Evolutionary conservation across 805 yeast genomes (phyloP).

Genomic region (Saccharomyces paradoxus): DNA sequence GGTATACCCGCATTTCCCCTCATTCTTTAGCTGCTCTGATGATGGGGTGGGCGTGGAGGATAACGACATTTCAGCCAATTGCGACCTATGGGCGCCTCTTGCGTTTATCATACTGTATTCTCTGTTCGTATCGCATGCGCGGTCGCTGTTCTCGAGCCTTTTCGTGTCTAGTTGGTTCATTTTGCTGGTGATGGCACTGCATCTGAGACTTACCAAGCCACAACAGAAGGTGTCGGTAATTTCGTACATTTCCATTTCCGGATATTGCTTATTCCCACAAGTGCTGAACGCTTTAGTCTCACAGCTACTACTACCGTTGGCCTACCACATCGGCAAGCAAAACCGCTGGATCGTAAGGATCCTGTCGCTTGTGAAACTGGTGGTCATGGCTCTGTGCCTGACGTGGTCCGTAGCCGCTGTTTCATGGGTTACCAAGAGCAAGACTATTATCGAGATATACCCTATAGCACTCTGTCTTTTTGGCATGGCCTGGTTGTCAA

Average conservation of each 20-base stretch:
- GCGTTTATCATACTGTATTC: conserved; percentile 26
- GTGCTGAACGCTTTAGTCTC: conserved; percentile 22
- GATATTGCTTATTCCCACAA: conserved; percentile 31
- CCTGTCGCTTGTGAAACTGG: conserved; percentile 11
- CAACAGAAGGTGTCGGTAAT: conserved; percentile 20
- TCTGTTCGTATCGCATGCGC: conserved; percentile 26
- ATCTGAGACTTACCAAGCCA: conserved; percentile 23
- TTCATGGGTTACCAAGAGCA: conserved; percentile 19
- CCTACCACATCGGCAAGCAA: conserved; percentile 9
- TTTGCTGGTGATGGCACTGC: conserved; percentile 24
- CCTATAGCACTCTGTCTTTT: conserved; percentile 23
- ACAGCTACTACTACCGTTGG: conserved; percentile 22
- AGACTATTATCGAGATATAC: conserved; percentile 18
- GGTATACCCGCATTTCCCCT: conserved; percentile 28
- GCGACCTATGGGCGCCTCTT: conserved; percentile 33
- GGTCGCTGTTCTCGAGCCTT: conserved; percentile 25
- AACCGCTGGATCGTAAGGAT: conserved; percentile 13
- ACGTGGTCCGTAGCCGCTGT: conserved; percentile 24
- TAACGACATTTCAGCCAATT: conserved; percentile 11
- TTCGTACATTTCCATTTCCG: conserved; percentile 27
- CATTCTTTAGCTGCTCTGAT: not conserved
- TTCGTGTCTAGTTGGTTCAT: conserved; percentile 28
- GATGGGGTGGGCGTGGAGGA: conserved; percentile 1
- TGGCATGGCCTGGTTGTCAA: conserved; percentile 24
- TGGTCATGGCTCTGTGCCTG: conserved; percentile 12